Base-by-base conservation (phyloP, 2,329 filamentous ascomycete genomes). In the Fusarium cyanostomum region DNA sequence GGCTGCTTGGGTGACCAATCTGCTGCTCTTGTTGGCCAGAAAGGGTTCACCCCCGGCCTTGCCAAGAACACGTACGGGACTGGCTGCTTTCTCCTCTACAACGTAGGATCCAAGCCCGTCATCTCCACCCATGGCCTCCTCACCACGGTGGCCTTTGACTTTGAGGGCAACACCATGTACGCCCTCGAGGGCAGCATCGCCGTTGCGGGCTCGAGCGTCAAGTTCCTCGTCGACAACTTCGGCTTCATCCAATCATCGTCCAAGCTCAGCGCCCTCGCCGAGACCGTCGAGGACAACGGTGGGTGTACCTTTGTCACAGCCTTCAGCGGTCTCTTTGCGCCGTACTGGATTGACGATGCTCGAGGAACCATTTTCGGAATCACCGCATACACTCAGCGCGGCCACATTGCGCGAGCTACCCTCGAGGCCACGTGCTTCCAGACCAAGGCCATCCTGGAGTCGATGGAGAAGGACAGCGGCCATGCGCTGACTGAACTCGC, bases 61-160 rank as follows among this genome's bases (percentile, higher is more conserved):
- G 92, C 91, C 45, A 94, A 94, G 81, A 94, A 94, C 75, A 94
- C 92, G 1, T 94, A 94, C 73, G 92, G 92, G 35, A 94, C 92
- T 1, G 92, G 92, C 18, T 94, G 91, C 75, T 95, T 95, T 80
- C 78, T 94, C 65, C 85, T 94, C 7, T 94, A 93, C 78, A 94
- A 95, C 71, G 89, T 93, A 12, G 92, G 92, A 21, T 82, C 88
- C 21, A 90, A 92, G 77, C 91, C 91, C 5, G 90, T 94, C 52
- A 88, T 94, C 56, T 94, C 92, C 0, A 86, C 81, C 26, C 89
- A 94, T 72, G 92, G 92, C 4, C 82, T 95, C 12, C 79, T 94
- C 26, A 89, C 88, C 26, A 94, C 92, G 0, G 87, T 94, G 13
- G 92, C 89, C 0, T 94, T 91, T 74, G 86, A 94, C 74, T 89